A percentile compares a stretch with the other conserved stretches of the same genome.
Evolutionary conservation across 2,329 filamentous ascomycete genomes (phyloP).

Genomic region (Purpureocillium takamizusanense): DNA sequence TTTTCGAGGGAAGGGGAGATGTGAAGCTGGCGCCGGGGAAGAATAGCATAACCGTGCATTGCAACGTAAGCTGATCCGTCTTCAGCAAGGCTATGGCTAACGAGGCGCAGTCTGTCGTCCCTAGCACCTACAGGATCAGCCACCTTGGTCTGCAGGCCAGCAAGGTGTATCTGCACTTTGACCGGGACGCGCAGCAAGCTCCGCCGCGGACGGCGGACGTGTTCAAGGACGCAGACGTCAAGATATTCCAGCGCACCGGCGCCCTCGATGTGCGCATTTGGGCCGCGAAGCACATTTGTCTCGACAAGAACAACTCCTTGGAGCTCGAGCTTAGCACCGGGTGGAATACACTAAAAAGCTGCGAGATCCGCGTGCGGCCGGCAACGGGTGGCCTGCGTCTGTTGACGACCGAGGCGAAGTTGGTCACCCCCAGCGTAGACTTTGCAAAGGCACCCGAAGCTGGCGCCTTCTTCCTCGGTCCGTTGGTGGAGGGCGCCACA

Average conservation of each 20-base stretch:
- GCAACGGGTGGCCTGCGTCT: constrained; percentile 58
- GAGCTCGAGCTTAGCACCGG: constrained; percentile 67
- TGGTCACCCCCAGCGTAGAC: constrained; percentile 31
- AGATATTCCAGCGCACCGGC: constrained; percentile 62
- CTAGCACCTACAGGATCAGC: constrained; percentile 68
- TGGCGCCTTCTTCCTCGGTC: constrained; percentile 41
- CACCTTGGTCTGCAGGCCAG: constrained; percentile 56
- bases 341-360: constrained; percentile 57
- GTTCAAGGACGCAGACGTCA: constrained; percentile 51
- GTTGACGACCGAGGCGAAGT: constrained; percentile 48
- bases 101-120: constrained; percentile 45
- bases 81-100: constrained; percentile 15
- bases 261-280: constrained; percentile 61
- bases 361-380: constrained; percentile 52
- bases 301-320: constrained; percentile 70
- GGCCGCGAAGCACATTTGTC: constrained; percentile 61
- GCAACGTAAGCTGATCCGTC: constrained; percentile 19
- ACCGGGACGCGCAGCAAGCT: constrained; percentile 45
- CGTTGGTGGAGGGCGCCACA: constrained; percentile 32
- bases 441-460: constrained; percentile 42
- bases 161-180: constrained; percentile 58
- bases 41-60: constrained; percentile 27
- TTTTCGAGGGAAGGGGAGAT: constrained; percentile 18
- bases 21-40: constrained; percentile 36
- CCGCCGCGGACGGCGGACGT: constrained; percentile 37